Evolutionary conservation across 1,284 basidiomycete species (phyloP).

Genomic region (Ustilago curta): DNA sequence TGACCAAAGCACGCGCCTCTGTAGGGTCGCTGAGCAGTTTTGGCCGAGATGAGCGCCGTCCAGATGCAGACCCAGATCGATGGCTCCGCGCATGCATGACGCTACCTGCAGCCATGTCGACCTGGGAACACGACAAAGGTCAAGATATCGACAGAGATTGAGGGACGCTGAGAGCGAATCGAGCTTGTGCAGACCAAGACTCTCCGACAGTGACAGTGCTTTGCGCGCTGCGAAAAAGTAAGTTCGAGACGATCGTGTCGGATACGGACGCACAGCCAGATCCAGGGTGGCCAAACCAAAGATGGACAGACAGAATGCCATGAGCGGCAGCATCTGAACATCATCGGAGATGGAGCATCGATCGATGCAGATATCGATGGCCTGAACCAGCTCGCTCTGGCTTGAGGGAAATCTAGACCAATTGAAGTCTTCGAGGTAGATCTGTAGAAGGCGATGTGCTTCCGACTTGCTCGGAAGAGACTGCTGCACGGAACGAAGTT

Average conservation of each 20-base stretch:
- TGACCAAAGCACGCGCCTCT: slow-evolving; percentile 43
- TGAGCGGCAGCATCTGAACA: slow-evolving; percentile 43
- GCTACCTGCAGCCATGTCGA: slow-evolving; percentile 47
- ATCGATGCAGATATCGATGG: slow-evolving; percentile 33
- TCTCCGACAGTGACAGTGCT: slow-evolving; percentile 41
- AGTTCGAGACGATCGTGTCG: slow-evolving; percentile 35
- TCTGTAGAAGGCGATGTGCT: slow-evolving; percentile 29
- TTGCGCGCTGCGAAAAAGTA: slow-evolving; percentile 49
- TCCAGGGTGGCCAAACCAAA: slow-evolving; percentile 38
- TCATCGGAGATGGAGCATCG: slow-evolving; percentile 33
- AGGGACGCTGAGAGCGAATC: slow-evolving; percentile 44
- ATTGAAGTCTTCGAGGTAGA: slow-evolving; percentile 48
- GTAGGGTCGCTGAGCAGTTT: slow-evolving; percentile 32
- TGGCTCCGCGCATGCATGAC: slow-evolving; percentile 45
- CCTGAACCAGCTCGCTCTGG: slow-evolving; percentile 22
- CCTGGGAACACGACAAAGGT: slow-evolving; percentile 40
- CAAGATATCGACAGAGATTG: slow-evolving; percentile 43
- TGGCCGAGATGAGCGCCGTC: slow-evolving; percentile 38
- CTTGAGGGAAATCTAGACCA: slow-evolving; percentile 41
- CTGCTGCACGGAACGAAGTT: slow-evolving; percentile 44
- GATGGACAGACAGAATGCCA: slow-evolving; percentile 42
- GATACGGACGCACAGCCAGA: slow-evolving; percentile 40
- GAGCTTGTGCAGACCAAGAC: slow-evolving; percentile 41
- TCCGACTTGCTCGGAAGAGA: slow-evolving; percentile 38
- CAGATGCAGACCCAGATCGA: slow-evolving; percentile 39